Percentiles rank a stretch among this genome's conserved stretches.
These are phyloP conservation scores for Gastrodia elata DNA, from an alignment of 106 monocot species.

Conservation along the genomic window DNA sequence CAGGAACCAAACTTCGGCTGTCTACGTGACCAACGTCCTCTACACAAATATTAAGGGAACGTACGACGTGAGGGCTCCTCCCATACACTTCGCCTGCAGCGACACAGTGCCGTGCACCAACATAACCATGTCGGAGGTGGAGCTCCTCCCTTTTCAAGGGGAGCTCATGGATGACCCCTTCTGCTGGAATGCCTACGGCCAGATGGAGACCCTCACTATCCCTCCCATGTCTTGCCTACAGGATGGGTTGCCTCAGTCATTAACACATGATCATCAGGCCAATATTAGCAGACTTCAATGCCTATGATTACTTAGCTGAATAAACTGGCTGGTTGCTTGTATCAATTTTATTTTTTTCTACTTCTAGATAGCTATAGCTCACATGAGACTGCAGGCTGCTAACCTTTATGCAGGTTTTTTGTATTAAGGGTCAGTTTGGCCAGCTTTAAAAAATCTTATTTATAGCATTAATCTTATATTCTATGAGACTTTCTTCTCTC, in stretches of 20 bases:
- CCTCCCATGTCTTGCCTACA: conserved; percentile 77
- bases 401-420: too few species aligned
- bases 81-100: conserved; percentile 94
- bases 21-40: conserved; percentile 55
- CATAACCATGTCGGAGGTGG: conserved; percentile 91
- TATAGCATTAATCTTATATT: too few species aligned
- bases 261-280: conserved; percentile 33
- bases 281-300: conserved; percentile 38
- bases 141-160: conserved; percentile 66
- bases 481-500: too few species aligned
- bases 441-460: too few species aligned
- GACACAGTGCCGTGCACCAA: conserved; percentile 86
- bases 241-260: conserved; percentile 48
- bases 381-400: too few species aligned
- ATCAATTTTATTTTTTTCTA: background rate
- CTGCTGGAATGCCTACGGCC: conserved; percentile 94
- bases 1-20: conserved; percentile 75
- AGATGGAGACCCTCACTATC: conserved; percentile 53
- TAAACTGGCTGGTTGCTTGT: too few species aligned
- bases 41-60: conserved; percentile 78
- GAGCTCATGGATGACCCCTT: conserved; percentile 90
- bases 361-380: too few species aligned
- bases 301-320: conserved; percentile 13
- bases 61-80: conserved; percentile 71
- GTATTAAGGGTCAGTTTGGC: too few species aligned